Evolutionary conservation across 1,284 basidiomycete species (phyloP).

Genomic region (Trametes pubescens): DNA sequence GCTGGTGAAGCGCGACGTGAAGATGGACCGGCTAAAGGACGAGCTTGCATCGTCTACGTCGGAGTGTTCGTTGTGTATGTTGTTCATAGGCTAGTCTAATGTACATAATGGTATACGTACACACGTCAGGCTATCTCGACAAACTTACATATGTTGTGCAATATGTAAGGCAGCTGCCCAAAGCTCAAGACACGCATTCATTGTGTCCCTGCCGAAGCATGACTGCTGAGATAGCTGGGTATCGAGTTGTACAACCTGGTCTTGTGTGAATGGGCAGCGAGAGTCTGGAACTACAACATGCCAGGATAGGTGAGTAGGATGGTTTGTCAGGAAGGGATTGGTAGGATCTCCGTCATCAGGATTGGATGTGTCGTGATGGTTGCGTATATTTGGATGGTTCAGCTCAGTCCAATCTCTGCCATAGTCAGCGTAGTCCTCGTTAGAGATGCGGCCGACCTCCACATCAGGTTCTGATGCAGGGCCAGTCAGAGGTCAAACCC

Average conservation of each 20-base stretch:
- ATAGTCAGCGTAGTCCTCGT: not conserved
- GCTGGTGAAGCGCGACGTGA: no score
- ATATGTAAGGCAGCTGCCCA: not conserved
- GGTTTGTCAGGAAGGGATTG: not conserved
- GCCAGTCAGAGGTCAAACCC: not conserved
- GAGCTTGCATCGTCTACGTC: no score
- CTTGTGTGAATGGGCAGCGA: not conserved
- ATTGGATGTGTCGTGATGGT: not conserved
- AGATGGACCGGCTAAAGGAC: no score
- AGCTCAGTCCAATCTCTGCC: not conserved
- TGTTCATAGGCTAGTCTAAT: no score
- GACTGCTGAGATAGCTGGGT: not conserved
- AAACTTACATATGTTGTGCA: not conserved
- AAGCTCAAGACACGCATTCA: not conserved
- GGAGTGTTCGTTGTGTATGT: no score
- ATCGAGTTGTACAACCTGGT: not conserved
- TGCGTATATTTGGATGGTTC: not conserved
- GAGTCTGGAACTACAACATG: not conserved
- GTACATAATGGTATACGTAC: no score
- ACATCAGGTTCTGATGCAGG: not conserved
- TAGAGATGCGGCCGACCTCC: not conserved
- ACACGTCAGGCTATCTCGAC: no score
- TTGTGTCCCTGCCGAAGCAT: not conserved
- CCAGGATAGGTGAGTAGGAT: constrained; percentile 2
- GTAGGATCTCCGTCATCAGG: not conserved